Percentiles rank a stretch among this genome's conserved stretches.
phyloP scores from a whole-genome alignment of 1,139 yeast species.

The Kluyveromyces sp. region DNA sequence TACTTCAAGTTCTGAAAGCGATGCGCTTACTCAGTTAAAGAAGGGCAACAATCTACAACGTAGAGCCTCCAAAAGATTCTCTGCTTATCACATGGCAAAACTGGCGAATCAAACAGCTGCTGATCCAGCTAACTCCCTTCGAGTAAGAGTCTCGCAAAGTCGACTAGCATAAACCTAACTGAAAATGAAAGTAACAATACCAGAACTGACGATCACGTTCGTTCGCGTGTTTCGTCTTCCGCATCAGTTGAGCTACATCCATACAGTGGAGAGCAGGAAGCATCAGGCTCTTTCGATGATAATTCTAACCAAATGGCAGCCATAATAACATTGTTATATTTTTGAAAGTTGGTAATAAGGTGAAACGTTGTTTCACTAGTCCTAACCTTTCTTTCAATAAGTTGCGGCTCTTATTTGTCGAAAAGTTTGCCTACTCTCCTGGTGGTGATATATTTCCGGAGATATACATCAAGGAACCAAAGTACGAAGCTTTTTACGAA shows the following conservation, averaged over 20 bases:
- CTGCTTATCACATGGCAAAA: slow-evolving; percentile 88
- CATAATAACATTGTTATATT: slow-evolving; percentile 33
- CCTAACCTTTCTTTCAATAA: slow-evolving; percentile 54
- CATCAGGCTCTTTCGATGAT: neutral
- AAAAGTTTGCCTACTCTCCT: slow-evolving; percentile 79
- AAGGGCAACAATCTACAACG: slow-evolving; percentile 77
- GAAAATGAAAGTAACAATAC: too few relatives aligned
- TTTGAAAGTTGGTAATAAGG: slow-evolving; percentile 48
- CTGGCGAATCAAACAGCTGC: slow-evolving; percentile 47
- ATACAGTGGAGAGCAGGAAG: slow-evolving; percentile 9
- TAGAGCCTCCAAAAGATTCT: slow-evolving; percentile 79
- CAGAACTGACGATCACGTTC: neutral
- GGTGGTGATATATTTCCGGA: slow-evolving; percentile 67
- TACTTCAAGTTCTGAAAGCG: slow-evolving; percentile 24
- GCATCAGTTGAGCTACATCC: slow-evolving; percentile 3
- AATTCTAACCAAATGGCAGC: neutral
- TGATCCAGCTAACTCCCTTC: slow-evolving; percentile 13
- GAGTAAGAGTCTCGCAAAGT: neutral
- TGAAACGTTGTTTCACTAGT: slow-evolving; percentile 51
- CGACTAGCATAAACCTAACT: neutral
- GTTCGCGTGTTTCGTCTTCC: neutral
- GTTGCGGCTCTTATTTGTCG: slow-evolving; percentile 68
- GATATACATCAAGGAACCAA: slow-evolving; percentile 64
- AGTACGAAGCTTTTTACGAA: slow-evolving; percentile 60
- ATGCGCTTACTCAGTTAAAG: slow-evolving; percentile 70